Base-by-base conservation (phyloP, 768 basidiomycete genomes). In the Mycena chlorophos region DNA sequence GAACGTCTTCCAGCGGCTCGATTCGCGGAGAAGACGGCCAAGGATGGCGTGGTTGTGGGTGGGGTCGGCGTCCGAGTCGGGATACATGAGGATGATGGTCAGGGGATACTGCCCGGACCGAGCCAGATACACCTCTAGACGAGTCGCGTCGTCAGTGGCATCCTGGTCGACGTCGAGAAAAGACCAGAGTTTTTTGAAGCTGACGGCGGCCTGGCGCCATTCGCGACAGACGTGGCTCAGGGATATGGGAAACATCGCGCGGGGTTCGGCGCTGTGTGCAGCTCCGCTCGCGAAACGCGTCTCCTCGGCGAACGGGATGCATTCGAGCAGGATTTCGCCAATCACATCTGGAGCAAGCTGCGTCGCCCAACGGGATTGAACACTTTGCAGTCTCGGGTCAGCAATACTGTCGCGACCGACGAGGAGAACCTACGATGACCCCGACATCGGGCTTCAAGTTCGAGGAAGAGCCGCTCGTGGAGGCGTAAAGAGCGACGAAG, bases 21-120 rank as follows among this genome's bases (percentile, higher is more conserved):
- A 45, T 17, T 56, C 30, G 14, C 20, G 20, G n/a, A 46, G 31
- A 1, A 56, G 49, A 46, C 26, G 22, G 13, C 37, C 49, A 14
- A 56, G 29, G 30, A 51, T 38, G 16, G 49, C 31, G 23, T 56
- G 49, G 23, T 16, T n/a, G 13, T 37, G 22, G 20, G 43, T 45
- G 20, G 26, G 31, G 4, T 49, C 39, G 6, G 13, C 40, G 8
- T 42, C n/a, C n/a, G n/a, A n/a, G 10, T 20, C 4, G 1, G 46
- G 22, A 40, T 29, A 45, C 22, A 49, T 28, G 6, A 29, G 6
- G 19, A 17, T 22, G 16, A 34, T 38, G 38, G 54, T 40, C 48
- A 49, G 30, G 34, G 50, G 19, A 29, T 40, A 30, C 67, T 71
- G 50, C 61, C 75, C 77, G 57, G 73, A 52, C 3, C 68, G 58